Percentiles rank a stretch among this genome's conserved stretches.
These are phyloP conservation scores for Meyerozyma elateridarum DNA, from an alignment of 1,139 yeast genomes.

Conservation along the genomic window DNA sequence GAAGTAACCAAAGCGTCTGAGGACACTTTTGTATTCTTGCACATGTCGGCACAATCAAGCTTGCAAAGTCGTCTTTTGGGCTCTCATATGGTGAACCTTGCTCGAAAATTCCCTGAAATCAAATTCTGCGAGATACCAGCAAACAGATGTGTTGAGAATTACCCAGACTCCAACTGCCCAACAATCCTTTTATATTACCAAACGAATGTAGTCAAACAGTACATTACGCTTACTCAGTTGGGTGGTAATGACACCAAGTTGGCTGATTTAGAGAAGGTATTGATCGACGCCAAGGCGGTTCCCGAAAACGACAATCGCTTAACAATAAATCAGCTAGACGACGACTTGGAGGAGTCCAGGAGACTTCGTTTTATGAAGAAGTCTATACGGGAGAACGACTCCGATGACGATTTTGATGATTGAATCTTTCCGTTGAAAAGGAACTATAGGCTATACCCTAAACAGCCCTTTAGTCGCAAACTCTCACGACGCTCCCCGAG, in stretches of 20 bases:
- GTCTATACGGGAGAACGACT: constrained; percentile 32
- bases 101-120: constrained; percentile 66
- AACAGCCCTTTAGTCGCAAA: no score
- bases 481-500: no score
- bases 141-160: constrained; percentile 82
- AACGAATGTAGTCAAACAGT: constrained; percentile 72
- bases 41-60: constrained; percentile 65
- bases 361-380: constrained; percentile 52
- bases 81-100: constrained; percentile 47
- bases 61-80: constrained; percentile 71
- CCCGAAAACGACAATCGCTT: constrained; percentile 63
- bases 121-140: constrained; percentile 91
- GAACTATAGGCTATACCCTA: no score
- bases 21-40: constrained; percentile 61
- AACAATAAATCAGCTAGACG: constrained; percentile 56
- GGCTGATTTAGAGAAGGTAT: constrained; percentile 64
- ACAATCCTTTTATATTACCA: constrained; percentile 78
- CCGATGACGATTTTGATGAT: constrained; percentile 27
- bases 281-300: constrained; percentile 64
- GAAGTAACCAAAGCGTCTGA: constrained; percentile 82
- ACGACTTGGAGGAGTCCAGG: constrained; percentile 40
- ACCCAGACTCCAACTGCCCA: constrained; percentile 88
- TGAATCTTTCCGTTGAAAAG: not conserved
- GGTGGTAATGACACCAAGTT: constrained; percentile 78
- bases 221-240: constrained; percentile 68